Evolutionary conservation across 768 basidiomycete genomes (phyloP).

Genomic region (Gymnopilus dilepis): DNA sequence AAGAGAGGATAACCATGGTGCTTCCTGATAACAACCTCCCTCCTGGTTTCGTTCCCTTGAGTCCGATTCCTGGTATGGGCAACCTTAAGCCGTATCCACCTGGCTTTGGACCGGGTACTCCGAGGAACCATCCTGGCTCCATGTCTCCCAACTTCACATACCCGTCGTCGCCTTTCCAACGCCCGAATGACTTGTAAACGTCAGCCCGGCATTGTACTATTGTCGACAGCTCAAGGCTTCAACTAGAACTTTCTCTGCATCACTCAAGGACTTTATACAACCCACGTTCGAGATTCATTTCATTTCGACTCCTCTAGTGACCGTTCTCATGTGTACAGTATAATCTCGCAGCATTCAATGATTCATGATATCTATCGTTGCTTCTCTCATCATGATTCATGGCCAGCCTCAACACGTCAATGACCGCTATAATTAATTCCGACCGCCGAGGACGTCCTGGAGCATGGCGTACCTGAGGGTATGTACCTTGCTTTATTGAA

Average conservation of each 20-base stretch:
- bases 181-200: not conserved
- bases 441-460: not conserved
- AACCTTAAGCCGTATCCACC: conserved; percentile 27
- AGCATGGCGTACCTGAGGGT: not conserved
- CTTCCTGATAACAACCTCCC: conserved; percentile 40
- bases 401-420: not conserved
- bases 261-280: no score
- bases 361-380: no score
- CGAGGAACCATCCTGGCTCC: conserved; percentile 14
- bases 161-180: conserved; percentile 21
- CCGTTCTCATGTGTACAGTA: not conserved
- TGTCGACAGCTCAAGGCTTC: no score
- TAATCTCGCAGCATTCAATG: not conserved
- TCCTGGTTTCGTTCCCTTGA: conserved; percentile 41
- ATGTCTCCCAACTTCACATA: conserved; percentile 18
- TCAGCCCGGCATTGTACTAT: no score
- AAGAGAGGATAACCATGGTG: conserved; percentile 25
- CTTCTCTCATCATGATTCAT: not conserved
- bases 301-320: not conserved
- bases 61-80: conserved; percentile 35
- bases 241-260: no score
- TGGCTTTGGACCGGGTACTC: conserved; percentile 24
- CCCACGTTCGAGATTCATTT: not conserved
- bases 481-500: not conserved
- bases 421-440: conserved; percentile 4